Evolutionary conservation across 108 stramenopile genomes (phyloP).

Genomic region (Seminavis robusta): DNA sequence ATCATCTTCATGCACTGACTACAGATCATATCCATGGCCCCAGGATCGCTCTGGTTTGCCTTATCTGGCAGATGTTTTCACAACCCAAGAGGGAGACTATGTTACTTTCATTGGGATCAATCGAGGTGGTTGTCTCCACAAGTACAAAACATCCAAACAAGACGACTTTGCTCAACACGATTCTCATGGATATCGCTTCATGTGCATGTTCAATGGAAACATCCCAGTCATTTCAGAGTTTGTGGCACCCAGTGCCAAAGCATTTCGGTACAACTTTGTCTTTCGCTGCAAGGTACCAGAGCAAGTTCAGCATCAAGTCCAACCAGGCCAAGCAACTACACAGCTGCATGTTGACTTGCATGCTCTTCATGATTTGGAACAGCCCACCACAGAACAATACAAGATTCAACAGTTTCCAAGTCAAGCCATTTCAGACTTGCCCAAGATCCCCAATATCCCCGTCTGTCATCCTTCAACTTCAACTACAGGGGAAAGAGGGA

Average conservation of each 20-base stretch:
- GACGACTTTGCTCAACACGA: not conserved
- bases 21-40: constrained; percentile 5
- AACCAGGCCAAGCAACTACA: not conserved
- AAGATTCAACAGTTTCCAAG: no score
- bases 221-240: no score
- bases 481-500: not conserved
- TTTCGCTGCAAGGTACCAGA: not conserved
- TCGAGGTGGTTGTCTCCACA: not conserved
- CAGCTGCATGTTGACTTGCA: constrained; percentile 2
- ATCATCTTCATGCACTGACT: not conserved
- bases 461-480: not conserved
- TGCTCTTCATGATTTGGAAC: constrained; percentile 1
- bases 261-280: no score
- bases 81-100: not conserved
- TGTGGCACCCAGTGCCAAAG: no score
- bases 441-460: not conserved
- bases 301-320: not conserved
- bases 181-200: constrained; percentile 2
- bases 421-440: not conserved
- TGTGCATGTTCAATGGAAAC: constrained; percentile 2
- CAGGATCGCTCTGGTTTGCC: constrained; percentile 9
- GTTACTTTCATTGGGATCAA: constrained; percentile 5
- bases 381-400: no score
- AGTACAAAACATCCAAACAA: not conserved
- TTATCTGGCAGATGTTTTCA: constrained; percentile 7